phyloP scores from a whole-genome alignment of 2,329 filamentous ascomycete genomes.

The Colletotrichum filicis region DNA sequence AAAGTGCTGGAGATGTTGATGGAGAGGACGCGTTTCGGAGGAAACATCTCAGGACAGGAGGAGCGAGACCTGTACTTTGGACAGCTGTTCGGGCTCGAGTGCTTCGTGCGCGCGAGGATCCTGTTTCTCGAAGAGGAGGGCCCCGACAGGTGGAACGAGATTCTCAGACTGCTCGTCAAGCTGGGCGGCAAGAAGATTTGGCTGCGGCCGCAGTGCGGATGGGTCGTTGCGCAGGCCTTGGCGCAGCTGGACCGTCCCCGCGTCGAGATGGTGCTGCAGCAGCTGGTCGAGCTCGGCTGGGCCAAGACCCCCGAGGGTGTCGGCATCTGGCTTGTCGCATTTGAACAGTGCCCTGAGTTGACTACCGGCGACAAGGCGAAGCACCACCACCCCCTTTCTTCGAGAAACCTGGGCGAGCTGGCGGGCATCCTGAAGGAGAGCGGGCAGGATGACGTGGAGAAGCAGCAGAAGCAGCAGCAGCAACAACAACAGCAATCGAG shows the following conservation, averaged over 20 bases:
- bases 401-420: conserved; percentile 74
- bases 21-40: conserved; percentile 65
- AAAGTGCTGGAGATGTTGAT: conserved; percentile 63
- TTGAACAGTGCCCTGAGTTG: conserved; percentile 71
- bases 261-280: conserved; percentile 65
- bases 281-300: conserved; percentile 74
- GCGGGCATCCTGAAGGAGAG: conserved; percentile 84
- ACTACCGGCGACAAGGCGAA: conserved; percentile 63
- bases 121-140: conserved; percentile 64
- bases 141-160: conserved; percentile 68
- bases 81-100: conserved; percentile 86
- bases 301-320: conserved; percentile 88
- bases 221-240: conserved; percentile 80
- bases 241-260: conserved; percentile 63
- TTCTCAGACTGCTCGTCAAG: conserved; percentile 79
- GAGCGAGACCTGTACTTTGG: conserved; percentile 88
- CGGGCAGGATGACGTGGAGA: conserved; percentile 58
- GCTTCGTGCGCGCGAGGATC: conserved; percentile 82
- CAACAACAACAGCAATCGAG: conserved; percentile 40
- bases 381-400: conserved; percentile 82
- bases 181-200: conserved; percentile 86
- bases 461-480: conserved; percentile 39
- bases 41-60: conserved; percentile 74
- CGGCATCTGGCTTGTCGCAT: conserved; percentile 84
- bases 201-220: conserved; percentile 89